Evolutionary conservation across 305 asterid species (phyloP).

Genomic region (Fraxinus ornus): DNA sequence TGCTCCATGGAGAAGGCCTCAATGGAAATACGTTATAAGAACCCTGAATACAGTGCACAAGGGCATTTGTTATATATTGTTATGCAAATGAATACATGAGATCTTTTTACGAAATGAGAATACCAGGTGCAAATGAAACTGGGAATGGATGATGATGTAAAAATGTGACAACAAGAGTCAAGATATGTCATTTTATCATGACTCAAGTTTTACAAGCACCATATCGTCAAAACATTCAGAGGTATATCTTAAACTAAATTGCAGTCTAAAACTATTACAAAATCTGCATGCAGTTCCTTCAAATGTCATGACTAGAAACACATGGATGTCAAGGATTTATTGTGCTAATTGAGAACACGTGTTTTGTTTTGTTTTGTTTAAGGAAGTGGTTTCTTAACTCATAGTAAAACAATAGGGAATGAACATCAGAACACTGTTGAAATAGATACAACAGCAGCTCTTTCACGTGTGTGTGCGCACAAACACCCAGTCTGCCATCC

Average conservation of each 20-base stretch:
- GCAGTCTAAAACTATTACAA: neutral
- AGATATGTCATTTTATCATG: neutral
- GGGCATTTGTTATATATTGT: constrained; percentile 1
- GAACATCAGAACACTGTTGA: neutral
- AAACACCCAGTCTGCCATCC: neutral
- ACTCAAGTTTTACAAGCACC: neutral
- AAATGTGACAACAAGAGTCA: neutral
- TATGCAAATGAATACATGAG: constrained; percentile 11
- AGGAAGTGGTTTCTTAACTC: neutral
- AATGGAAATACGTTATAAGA: constrained; percentile 43
- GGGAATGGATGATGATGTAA: neutral
- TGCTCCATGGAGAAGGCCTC: constrained; percentile 42
- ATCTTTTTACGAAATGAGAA: constrained; percentile 18
- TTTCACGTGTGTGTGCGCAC: neutral
- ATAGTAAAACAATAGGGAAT: neutral
- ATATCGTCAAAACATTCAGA: neutral
- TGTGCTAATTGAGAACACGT: neutral
- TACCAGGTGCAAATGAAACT: constrained; percentile 1
- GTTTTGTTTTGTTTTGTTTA: neutral
- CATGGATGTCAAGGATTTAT: neutral
- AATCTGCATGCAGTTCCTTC: neutral
- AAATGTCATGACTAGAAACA: neutral
- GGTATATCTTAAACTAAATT: neutral
- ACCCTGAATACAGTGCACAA: constrained; percentile 47
- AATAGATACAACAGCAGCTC: neutral